These are phyloP conservation scores for Colletotrichum zoysiae DNA, from an alignment of 2,329 filamentous ascomycete species.

Conservation along the genomic window DNA sequence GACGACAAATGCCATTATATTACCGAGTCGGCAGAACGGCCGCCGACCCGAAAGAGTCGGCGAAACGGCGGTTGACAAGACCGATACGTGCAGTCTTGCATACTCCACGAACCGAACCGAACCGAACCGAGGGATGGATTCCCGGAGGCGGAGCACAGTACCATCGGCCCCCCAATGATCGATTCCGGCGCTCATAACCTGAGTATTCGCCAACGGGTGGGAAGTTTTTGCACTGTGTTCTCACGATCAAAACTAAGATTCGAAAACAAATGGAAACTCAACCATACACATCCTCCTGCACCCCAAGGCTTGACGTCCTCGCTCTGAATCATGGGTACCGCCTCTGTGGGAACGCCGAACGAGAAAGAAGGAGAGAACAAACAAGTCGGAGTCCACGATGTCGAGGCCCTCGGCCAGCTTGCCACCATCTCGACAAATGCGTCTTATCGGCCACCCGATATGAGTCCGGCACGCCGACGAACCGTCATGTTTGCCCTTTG, in stretches of 20 bases:
- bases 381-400: not conserved
- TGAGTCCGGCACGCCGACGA: conserved; percentile 1
- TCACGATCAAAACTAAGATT: not conserved
- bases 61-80: too few relatives aligned
- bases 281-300: not conserved
- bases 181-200: not conserved
- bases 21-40: too few relatives aligned
- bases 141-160: not conserved
- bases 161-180: not conserved
- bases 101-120: not conserved
- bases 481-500: conserved; percentile 43
- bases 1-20: too few relatives aligned
- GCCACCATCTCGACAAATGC: not conserved
- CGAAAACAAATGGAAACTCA: not conserved
- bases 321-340: not conserved
- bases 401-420: not conserved
- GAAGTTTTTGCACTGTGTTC: not conserved
- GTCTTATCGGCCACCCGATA: conserved; percentile 3
- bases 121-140: not conserved
- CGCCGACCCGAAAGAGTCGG: too few relatives aligned
- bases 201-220: not conserved
- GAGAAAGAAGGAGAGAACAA: not conserved
- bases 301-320: not conserved
- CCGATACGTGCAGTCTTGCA: too few relatives aligned
- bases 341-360: not conserved